A percentile compares a stretch with the other conserved stretches of the same genome.
Conservation (phyloP, 805 yeast species). For the Candida manassasensis region DNA sequence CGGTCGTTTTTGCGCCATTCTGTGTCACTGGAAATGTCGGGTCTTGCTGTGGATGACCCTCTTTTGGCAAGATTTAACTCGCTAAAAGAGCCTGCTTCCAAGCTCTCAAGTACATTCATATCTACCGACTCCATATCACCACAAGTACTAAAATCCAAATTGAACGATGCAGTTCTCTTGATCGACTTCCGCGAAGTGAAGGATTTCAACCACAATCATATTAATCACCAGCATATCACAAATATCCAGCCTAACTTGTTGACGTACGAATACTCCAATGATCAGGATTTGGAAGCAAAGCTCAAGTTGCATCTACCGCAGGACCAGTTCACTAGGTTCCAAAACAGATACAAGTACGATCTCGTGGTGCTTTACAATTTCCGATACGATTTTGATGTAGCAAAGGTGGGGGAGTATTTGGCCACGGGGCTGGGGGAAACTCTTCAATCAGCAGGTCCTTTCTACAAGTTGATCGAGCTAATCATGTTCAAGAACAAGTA, state of each 20-base stretch:
- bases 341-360: constrained; percentile 50
- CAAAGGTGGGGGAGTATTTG: constrained; percentile 31
- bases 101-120: not conserved
- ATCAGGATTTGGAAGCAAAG: constrained; percentile 61
- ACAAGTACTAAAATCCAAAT: constrained; percentile 12
- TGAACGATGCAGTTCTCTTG: constrained; percentile 38
- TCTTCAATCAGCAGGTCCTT: constrained; percentile 53
- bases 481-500: constrained; percentile 27
- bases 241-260: constrained; percentile 65
- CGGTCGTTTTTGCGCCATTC: not conserved
- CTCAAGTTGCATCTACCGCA: constrained; percentile 55
- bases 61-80: constrained; percentile 21
- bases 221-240: constrained; percentile 52
- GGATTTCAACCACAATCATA: constrained; percentile 60
- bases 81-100: not conserved
- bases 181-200: constrained; percentile 66
- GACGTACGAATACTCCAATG: constrained; percentile 38
- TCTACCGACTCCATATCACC: constrained; percentile 13
- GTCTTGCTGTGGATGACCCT: constrained; percentile 14
- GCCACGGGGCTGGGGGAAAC: constrained; percentile 29
- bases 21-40: not conserved
- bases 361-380: constrained; percentile 63
- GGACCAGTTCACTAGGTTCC: constrained; percentile 51
- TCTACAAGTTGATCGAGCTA: constrained; percentile 39
- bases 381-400: constrained; percentile 28